phyloP scores from a whole-genome alignment of 768 basidiomycete genomes.

The Tylopilus sp. region DNA sequence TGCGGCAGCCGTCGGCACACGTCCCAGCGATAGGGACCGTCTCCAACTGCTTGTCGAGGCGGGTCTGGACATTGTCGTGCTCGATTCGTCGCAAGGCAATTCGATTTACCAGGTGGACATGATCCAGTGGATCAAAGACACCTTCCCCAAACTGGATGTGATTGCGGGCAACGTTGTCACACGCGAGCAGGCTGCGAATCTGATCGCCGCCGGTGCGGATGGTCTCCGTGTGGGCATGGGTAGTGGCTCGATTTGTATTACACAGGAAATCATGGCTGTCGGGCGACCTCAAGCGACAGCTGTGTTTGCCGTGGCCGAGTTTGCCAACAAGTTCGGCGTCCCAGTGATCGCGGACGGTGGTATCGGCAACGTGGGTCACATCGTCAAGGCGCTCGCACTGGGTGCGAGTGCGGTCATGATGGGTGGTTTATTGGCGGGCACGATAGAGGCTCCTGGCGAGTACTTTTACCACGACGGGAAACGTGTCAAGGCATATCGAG shows the following conservation, averaged over 20 bases:
- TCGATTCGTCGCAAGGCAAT: conserved; percentile 98
- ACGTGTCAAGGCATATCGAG: conserved; percentile 97
- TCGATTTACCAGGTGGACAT: conserved; percentile 92
- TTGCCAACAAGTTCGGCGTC: conserved; percentile 88
- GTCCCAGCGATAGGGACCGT: conserved; percentile 82
- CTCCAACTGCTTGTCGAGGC: conserved; percentile 86
- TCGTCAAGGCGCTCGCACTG: conserved; percentile 92
- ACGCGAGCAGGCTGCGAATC: conserved; percentile 90
- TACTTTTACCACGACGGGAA: conserved; percentile 99
- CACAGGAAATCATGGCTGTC: conserved; percentile 99
- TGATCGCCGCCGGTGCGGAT: conserved; percentile 94
- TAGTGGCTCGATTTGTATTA: conserved; percentile 97
- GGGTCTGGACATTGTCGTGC: conserved; percentile 89
- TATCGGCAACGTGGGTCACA: conserved; percentile 92
- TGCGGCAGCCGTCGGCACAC: conserved; percentile 93
- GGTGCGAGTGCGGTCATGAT: conserved; percentile 99
- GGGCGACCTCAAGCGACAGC: conserved; percentile 97
- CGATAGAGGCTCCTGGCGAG: conserved; percentile 95
- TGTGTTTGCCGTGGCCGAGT: conserved; percentile 96
- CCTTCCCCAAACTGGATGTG: conserved; percentile 83
- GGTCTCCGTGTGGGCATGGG: conserved; percentile 98
- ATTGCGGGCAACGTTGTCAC: conserved; percentile 99
- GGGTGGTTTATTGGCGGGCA: conserved; percentile 94
- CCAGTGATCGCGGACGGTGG: conserved; percentile 98
- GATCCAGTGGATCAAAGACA: conserved; percentile 88